Evolutionary conservation across 164 flowering plant species (phyloP), one percentile per base, ranked within the genome.

Genomic region (Kingdonia uniflora): DNA sequence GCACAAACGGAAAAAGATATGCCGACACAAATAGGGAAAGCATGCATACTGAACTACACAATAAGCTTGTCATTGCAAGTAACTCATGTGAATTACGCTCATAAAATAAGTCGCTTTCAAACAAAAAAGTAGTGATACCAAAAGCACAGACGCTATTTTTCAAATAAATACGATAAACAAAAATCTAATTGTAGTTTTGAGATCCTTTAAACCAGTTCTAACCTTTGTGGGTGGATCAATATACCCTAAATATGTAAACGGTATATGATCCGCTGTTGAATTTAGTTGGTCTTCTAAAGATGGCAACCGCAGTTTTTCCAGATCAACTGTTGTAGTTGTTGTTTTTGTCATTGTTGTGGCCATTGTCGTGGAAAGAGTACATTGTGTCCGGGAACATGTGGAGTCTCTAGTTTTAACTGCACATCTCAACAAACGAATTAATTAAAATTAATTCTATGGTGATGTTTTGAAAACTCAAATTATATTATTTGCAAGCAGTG

Each of bases 171-270:
- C 1, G 13, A 8, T 1, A 19, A 14, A 14, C 13, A 53, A 15
- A 20, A 21, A 37, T 19, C 17, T 37, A 22, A 29, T 3, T 8
- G 8, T 29, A 29, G 35, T 8, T 29, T 29, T 29, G 4, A 29
- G 35, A 29, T 3, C 35, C 35, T 29, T 4, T 29, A 39, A 41
- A 60, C 12, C 10, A 56, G 26, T 38, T 49, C 66, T 68, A 21
- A 85, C 95, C 91, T 83, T 75, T 15, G 68, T 26, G 16, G 77
- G 74, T 33, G 80, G 74, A 62, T 71, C 71, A 43, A 67, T 52
- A 33, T 63, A 61, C 54, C 80, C 85, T 16, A 51, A 38, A 66
- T 76, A 78, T 14, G 80, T 54, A 82, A 80, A 78, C 26, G 80
- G 74, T 57, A 77, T 74, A 46, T 69, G 61, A 17, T 70, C 60